Base-by-base conservation (phyloP, 116 monocot genomes). In the Cymodocea nodosa region DNA sequence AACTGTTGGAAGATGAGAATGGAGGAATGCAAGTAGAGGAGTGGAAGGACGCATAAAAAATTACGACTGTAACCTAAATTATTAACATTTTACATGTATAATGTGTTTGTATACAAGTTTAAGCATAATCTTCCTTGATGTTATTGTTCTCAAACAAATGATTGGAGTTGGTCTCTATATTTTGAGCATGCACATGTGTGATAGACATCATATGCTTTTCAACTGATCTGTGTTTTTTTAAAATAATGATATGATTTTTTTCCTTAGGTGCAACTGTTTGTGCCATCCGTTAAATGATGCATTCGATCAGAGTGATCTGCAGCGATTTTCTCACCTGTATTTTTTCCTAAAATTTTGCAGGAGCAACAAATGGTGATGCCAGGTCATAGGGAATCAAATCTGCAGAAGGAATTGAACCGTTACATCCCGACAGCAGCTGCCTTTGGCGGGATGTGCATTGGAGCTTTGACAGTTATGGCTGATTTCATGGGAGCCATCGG, bases 391-490 rank as follows among this genome's bases (percentile, higher is more conserved):
- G 74, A 74, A 20, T 68, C 68, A 36, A 74, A 74, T 35, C 52
- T 74, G 6, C 62, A 66, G 35, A 67, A 60, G 18, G 70, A 70
- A 56, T 16, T 70, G 23, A 70, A 60, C 35, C 70, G 70, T 15
- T 70, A 70, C 70, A 70, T 70, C 37, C 70, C 70, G 25, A 70
- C 70, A 6, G 70, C 70, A 18, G 70, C 70, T 24, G 70, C 70
- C 17, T 70, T 70, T 60, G 70, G 70, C 20, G 70, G 70, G 24
- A 51, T 70, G 70, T 70, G 87, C 73, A 83, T 87, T 17, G 87
- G 87, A 9, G 87, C 87, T 18, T 24, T 87, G 22, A 87, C 87
- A 1, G 87, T 87, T 15, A 77, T 86, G 22, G 86, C 86, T 24
- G 86, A 86, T 78, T 77, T 86, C 72, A 70, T 70, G 70, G 70